Evolutionary conservation across 805 yeast species (phyloP), one percentile per base, ranked within the genome.

Genomic region (Spencermartinsiella europaea): DNA sequence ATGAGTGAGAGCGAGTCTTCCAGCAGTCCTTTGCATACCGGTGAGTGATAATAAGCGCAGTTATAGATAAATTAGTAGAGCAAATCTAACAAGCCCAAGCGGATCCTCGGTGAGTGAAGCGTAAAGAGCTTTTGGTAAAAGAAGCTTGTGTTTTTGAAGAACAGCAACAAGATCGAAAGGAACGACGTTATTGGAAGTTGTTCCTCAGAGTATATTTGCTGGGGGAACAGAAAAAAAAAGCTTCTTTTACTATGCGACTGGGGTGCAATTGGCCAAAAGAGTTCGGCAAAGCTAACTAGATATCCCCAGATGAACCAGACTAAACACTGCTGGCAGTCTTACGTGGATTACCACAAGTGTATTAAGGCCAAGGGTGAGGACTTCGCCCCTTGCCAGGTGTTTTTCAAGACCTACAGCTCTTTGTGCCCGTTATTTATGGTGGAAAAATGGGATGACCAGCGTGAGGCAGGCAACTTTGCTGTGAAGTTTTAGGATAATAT

Each of bases 221-320:
- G n/a, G n/a, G n/a, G n/a, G n/a, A n/a, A n/a, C n/a, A n/a, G n/a
- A n/a, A n/a, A n/a, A n/a, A n/a, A n/a, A n/a, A n/a, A n/a, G n/a
- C n/a, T n/a, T n/a, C n/a, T n/a, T n/a, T n/a, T n/a, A n/a, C n/a
- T n/a, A n/a, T n/a, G n/a, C n/a, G n/a, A n/a, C n/a, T n/a, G n/a
- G n/a, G n/a, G n/a, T n/a, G n/a, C n/a, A n/a, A n/a, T n/a, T n/a
- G n/a, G n/a, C n/a, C n/a, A n/a, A n/a, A n/a, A n/a, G n/a, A n/a
- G n/a, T n/a, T n/a, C n/a, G n/a, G n/a, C n/a, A n/a, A n/a, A n/a
- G n/a, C 31, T 25, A 25, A 25, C 31, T 12, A 25, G 31, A 71
- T 90, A 90, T 81, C 98, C 99, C 59, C 81, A 88, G 77, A 90
- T 82, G 71, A 91, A 91, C 81, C 99, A 91, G 74, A 87, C 97